Base-by-base conservation (phyloP, 306 rosid species). In the Castanea sativa region DNA sequence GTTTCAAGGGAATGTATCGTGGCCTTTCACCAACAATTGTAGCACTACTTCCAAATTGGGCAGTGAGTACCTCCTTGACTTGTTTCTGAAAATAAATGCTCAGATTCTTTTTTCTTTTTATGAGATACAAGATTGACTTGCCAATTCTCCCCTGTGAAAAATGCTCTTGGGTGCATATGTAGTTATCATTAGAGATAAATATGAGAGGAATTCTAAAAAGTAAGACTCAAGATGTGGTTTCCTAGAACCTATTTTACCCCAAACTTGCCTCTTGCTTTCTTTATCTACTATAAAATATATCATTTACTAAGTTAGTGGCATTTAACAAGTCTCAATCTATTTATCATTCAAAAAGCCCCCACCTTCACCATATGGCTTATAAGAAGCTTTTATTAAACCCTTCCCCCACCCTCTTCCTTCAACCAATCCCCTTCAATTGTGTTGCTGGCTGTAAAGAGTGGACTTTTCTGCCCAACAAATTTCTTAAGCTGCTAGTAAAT, bases 41-140 rank as follows among this genome's bases (percentile, higher is more conserved):
- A n/a, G 99, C 99, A 10, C 83, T 92, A 77, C 99, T 95, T 86
- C 98, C 99, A 69, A 95, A 91, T 71, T 95, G 98, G 99, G 98
- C 98, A 10, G 99, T 95, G 92, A 87, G 98, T 93, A 41, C 85
- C 78, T 55, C 58, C 30, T 63, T 75, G 75, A 41, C 59, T 63
- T 80, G 11, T 63, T 63, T 76, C 78, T 79, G 52, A 64, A 16
- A n/a, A 33, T 25, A 5, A 9, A 2, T 29, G 9, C 3, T 3
- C 4, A 6, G 29, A 15, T 16, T 43, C 15, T 15, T 15, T 45
- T 23, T 43, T 30, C 32, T 2, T 2, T 4, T 27, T 75, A 6
- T 21, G 49, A 32, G 43, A 65, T 64, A 13, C 45, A 41, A 41
- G 45, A 41, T 8, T 41, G 5, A 27, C 18, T 32, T 32, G 20